Evolutionary conservation across 805 yeast species (phyloP).

Genomic region (Candida insectalens): DNA sequence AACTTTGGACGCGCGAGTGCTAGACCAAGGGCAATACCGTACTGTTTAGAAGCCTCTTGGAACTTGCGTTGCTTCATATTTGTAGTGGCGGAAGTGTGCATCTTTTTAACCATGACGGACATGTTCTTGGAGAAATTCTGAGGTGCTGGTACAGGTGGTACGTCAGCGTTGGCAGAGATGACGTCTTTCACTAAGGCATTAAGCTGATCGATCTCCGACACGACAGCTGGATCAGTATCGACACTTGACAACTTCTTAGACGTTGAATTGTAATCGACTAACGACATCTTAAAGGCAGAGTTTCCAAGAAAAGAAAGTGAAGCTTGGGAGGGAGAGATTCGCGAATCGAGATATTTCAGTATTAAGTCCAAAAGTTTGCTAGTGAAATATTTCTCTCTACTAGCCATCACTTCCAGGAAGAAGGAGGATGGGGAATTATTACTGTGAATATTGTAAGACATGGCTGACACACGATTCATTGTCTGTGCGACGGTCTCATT

Average conservation of each 20-base stretch:
- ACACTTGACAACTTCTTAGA: conserved; percentile 19
- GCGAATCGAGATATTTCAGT: too few species aligned
- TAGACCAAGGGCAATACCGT: conserved; percentile 58
- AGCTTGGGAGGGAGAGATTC: too few species aligned
- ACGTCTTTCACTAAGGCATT: conserved; percentile 30
- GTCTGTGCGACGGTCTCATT: conserved; percentile 75
- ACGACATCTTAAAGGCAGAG: too few species aligned
- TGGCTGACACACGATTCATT: conserved; percentile 82
- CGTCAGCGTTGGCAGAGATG: conserved; percentile 33
- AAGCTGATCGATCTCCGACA: conserved; percentile 24
- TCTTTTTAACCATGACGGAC: conserved; percentile 50
- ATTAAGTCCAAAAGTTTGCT: too few species aligned
- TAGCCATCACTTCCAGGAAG: background rate
- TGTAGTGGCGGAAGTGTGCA: conserved; percentile 55
- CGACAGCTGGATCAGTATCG: conserved; percentile 16
- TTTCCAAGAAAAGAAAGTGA: too few species aligned
- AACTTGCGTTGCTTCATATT: conserved; percentile 45
- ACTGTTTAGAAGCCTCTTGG: conserved; percentile 53
- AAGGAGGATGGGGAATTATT: conserved; percentile 53
- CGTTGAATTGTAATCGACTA: conserved; percentile 23
- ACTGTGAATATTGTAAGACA: conserved; percentile 79
- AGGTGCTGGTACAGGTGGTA: conserved; percentile 46
- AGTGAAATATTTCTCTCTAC: too few species aligned
- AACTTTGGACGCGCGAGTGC: conserved; percentile 59
- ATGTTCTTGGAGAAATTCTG: conserved; percentile 46